A percentile compares a stretch with the other conserved stretches of the same genome.
phyloP scores from a whole-genome alignment of 1,284 basidiomycete species.

The Xerocomus cyaneibrunnescens region DNA sequence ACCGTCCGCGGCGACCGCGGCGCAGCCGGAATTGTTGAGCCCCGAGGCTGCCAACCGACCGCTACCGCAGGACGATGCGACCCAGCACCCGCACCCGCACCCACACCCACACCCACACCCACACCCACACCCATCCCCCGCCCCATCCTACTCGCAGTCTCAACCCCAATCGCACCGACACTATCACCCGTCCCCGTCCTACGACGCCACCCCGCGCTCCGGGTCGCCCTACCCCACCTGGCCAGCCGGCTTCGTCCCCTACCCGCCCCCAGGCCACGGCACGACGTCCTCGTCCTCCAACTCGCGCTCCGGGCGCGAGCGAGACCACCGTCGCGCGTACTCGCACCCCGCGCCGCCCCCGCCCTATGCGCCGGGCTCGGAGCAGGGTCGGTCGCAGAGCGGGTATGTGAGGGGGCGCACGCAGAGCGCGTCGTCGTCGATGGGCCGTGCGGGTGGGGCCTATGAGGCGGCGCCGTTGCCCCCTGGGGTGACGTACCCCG shows the following conservation, averaged over 20 bases:
- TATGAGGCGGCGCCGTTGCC: conserved; percentile 38
- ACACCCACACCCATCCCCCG: background rate
- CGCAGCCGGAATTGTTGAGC: conserved; percentile 30
- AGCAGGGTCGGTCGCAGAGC: background rate
- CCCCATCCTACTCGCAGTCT: conserved; percentile 17
- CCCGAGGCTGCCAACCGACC: conserved; percentile 33
- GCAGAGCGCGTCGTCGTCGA: conserved; percentile 15
- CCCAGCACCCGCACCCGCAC: conserved; percentile 14
- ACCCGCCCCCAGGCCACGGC: conserved; percentile 2
- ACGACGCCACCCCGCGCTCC: conserved; percentile 15
- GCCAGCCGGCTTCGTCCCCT: conserved; percentile 21
- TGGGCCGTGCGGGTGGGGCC: background rate
- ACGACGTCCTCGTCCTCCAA: background rate
- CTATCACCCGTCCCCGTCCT: background rate
- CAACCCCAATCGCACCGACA: conserved; percentile 30
- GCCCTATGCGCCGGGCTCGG: background rate
- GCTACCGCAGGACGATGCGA: conserved; percentile 23
- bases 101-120: background rate
- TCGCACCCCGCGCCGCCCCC: background rate
- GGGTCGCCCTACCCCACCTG: conserved; percentile 8
- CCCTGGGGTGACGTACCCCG: conserved; percentile 32
- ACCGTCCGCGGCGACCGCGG: conserved; percentile 12
- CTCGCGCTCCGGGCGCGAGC: background rate
- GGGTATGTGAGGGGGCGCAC: conserved; percentile 12
- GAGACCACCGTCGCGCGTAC: conserved; percentile 2